Base-by-base conservation (phyloP, 2,329 filamentous ascomycete species). In the Fusarium cyanostomum region DNA sequence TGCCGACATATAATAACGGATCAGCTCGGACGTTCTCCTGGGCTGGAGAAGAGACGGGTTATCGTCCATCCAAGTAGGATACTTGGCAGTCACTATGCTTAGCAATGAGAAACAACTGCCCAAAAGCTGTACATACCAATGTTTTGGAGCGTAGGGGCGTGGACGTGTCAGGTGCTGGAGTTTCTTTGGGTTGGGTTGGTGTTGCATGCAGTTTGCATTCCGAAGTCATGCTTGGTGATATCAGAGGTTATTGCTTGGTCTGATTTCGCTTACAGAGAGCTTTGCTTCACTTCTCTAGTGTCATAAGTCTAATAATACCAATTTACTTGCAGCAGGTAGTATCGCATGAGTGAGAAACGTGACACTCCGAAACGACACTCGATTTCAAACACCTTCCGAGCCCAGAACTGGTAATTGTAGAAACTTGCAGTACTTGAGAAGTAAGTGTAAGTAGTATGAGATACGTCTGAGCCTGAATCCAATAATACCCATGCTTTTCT, bases 1-100 rank as follows among this genome's bases (percentile, higher is more conserved):
- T 76, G n/a, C 78, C 78, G 2, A 60, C 56, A 26, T 78, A 78
- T 39, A 64, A 64, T 34, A 60, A 59, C 11, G 42, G 59, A 18
- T 27, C 27, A 31, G 44, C 35, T 24, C 33, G 62, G 56, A 62
- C 60, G 44, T 50, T 75, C 34, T 78, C 74, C 9, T 79, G 74
- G 73, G 55, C 64, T 8, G 68, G 69, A 7, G 66, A 70, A 8
- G 74, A 76, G 62, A 56, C 66, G 8, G 58, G 59, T 3, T 72
- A 74, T 61, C 67, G 66, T 13, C 69, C 70, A 15, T 41, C 65
- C 4, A 69, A 68, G 34, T 57, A 63, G 50, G 24, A 34, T 21
- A 6, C 21, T 21, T 21, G 21, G 21, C n/a, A n/a, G n/a, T n/a
- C n/a, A n/a, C n/a, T n/a, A n/a, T n/a, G n/a, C n/a, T n/a, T n/a